phyloP scores from a whole-genome alignment of 2,329 filamentous ascomycete species.

The Exophiala sp. region DNA sequence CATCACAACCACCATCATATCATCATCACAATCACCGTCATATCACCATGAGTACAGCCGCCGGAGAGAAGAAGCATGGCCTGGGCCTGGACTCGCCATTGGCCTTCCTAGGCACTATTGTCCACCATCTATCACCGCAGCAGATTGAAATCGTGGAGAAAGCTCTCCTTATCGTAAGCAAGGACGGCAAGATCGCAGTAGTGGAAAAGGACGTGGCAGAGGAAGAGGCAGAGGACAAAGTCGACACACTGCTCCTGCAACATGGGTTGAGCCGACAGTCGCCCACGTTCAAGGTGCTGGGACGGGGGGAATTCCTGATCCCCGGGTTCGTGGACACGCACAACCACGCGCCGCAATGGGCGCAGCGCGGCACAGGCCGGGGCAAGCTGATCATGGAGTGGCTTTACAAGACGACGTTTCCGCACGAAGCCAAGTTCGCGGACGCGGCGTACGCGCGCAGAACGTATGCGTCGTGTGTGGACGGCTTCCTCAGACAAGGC shows the following conservation, averaged over 20 bases:
- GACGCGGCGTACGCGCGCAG: slow-evolving; percentile 49
- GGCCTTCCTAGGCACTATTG: not conserved
- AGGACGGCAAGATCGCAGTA: not conserved
- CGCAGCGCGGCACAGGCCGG: slow-evolving; percentile 42
- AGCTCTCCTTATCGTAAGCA: not conserved
- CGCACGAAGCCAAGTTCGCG: slow-evolving; percentile 55
- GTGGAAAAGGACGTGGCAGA: not conserved
- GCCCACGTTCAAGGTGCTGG: not conserved
- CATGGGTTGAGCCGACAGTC: not conserved
- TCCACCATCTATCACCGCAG: not conserved
- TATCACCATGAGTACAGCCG: too few species aligned
- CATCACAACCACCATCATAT: not conserved
- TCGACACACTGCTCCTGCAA: not conserved
- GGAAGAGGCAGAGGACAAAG: not conserved
- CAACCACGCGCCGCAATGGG: slow-evolving; percentile 58
- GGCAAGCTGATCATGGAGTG: slow-evolving; percentile 49
- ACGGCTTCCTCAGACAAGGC: slow-evolving; percentile 56
- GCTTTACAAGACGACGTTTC: slow-evolving; percentile 60
- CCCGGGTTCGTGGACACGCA: slow-evolving; percentile 62
- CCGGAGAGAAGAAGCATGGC: not conserved
- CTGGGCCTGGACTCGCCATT: not conserved
- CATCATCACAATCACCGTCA: too few species aligned
- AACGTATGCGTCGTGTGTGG: slow-evolving; percentile 50
- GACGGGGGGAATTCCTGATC: slow-evolving; percentile 44
- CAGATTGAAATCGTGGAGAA: not conserved